Evolutionary conservation across 768 basidiomycete genomes (phyloP).

Genomic region (Ephemerocybe angulata): DNA sequence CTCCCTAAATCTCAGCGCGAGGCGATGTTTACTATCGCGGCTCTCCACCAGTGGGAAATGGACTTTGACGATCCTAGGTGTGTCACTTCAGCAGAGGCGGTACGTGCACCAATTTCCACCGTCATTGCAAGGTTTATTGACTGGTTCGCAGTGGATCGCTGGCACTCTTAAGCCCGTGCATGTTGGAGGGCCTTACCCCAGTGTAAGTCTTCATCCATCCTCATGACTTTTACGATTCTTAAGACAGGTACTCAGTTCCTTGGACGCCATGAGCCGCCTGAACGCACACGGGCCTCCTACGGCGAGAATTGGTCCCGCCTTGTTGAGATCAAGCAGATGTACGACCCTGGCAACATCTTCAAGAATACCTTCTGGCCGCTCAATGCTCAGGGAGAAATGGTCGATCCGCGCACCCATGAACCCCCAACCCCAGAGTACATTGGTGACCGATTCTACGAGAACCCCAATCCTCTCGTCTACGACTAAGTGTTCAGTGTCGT

Average conservation of each 20-base stretch:
- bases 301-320: conserved; percentile 75
- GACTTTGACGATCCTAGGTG: conserved; percentile 78
- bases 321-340: conserved; percentile 62
- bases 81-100: conserved; percentile 77
- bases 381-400: conserved; percentile 47
- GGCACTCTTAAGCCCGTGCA: conserved; percentile 68
- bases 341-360: conserved; percentile 78
- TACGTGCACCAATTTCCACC: no score
- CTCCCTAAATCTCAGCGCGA: conserved; percentile 76
- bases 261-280: conserved; percentile 62
- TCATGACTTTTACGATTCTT: conserved; percentile 7
- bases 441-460: conserved; percentile 1
- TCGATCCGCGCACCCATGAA: conserved; percentile 62
- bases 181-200: conserved; percentile 79
- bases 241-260: conserved; percentile 52
- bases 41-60: conserved; percentile 92
- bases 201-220: conserved; percentile 48
- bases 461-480: background rate
- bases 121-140: background rate
- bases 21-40: conserved; percentile 80
- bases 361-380: conserved; percentile 80
- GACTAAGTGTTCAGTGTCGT: background rate
- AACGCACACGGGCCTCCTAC: conserved; percentile 62
- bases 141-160: conserved; percentile 65
- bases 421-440: conserved; percentile 45